Evolutionary conservation across 164 flowering plant species (phyloP).

Genomic region (Aristolochia fimbriata): DNA sequence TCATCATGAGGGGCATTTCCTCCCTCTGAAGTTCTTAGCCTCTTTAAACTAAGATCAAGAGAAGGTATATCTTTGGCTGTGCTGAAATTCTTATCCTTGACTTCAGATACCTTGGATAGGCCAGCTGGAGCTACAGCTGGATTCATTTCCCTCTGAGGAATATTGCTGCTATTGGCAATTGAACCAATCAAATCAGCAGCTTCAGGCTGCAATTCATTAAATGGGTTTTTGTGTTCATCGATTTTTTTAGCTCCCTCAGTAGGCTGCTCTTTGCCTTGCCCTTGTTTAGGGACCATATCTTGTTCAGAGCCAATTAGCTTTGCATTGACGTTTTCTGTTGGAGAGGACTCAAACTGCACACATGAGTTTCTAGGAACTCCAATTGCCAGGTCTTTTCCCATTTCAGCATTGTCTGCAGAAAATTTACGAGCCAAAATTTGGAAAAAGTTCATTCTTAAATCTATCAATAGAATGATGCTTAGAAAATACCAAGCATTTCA

Average conservation of each 20-base stretch:
- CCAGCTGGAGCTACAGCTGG: constrained; percentile 16
- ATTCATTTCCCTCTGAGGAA: constrained; percentile 15
- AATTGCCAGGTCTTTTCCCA: constrained; percentile 40
- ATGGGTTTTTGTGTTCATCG: constrained; percentile 12
- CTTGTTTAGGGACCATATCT: constrained; percentile 16
- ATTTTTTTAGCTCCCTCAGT: constrained; percentile 18
- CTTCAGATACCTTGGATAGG: constrained; percentile 17
- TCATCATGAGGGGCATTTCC: constrained; percentile 23
- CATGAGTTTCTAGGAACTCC: constrained; percentile 24
- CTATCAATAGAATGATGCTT: background rate
- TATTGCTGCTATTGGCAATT: constrained; percentile 11
- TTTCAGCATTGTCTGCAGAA: constrained; percentile 30
- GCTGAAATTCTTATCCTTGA: constrained; percentile 16
- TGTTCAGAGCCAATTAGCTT: constrained; percentile 13
- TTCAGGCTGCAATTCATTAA: constrained; percentile 11
- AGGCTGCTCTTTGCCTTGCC: constrained; percentile 15
- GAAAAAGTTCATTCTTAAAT: background rate
- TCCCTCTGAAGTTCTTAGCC: constrained; percentile 30
- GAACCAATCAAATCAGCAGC: constrained; percentile 14
- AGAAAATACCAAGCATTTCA: constrained; percentile 26
- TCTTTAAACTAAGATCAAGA: constrained; percentile 44
- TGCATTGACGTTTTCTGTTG: constrained; percentile 16
- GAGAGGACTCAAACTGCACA: constrained; percentile 18
- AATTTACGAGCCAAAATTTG: background rate
- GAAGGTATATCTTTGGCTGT: constrained; percentile 33